Conservation (phyloP, 805 yeast genomes). For the Candida dajiaensis region DNA sequence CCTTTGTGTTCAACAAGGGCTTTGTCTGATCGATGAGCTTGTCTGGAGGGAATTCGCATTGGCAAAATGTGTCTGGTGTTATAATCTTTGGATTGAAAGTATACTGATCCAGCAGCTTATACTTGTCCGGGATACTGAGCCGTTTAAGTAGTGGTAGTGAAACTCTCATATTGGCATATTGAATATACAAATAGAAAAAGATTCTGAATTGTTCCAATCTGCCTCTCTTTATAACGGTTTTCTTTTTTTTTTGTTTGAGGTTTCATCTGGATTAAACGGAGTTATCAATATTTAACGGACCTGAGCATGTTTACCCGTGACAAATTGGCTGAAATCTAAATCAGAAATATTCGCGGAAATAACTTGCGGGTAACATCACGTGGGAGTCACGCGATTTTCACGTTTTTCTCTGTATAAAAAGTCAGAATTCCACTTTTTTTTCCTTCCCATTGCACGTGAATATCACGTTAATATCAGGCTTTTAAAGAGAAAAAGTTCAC, state of each 20-base stretch:
- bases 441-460: constrained; percentile 27
- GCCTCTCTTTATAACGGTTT: background rate
- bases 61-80: constrained; percentile 38
- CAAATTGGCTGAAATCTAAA: background rate
- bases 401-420: constrained; percentile 1
- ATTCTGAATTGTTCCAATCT: background rate
- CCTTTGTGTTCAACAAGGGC: constrained; percentile 42
- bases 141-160: constrained; percentile 2
- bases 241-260: no score
- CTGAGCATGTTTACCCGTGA: background rate
- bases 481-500: background rate
- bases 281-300: background rate
- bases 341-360: background rate
- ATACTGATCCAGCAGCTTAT: constrained; percentile 12
- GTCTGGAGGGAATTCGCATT: constrained; percentile 36
- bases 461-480: constrained; percentile 12
- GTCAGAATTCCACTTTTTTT: background rate
- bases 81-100: constrained; percentile 14
- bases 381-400: constrained; percentile 1
- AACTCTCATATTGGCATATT: constrained; percentile 9
- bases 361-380: background rate
- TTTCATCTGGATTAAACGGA: background rate
- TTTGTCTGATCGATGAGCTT: constrained; percentile 35
- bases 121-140: constrained; percentile 9
- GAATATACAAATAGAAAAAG: no score